Evolutionary conservation across 2,329 filamentous ascomycete genomes (phyloP), one percentile per base, ranked within the genome.

Genomic region (Domatiomyces globalis): DNA sequence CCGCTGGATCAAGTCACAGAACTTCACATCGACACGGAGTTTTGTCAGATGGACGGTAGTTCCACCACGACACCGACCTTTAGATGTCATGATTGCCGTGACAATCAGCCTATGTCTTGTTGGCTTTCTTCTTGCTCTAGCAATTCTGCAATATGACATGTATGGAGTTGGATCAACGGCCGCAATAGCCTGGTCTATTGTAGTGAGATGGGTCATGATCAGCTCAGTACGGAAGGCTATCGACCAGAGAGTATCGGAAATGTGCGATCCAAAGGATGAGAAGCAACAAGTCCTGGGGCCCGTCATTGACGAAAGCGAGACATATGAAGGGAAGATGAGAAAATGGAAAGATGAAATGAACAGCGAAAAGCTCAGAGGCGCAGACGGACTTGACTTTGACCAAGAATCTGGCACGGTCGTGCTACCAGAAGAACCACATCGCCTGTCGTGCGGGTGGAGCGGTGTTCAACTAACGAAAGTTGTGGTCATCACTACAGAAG

Each of bases 81-180:
- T 18, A 2, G 49, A 55, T 18, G 51, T 46, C 22, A 7, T 51
- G 19, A 33, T 51, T 4, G n/a, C 51, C 4, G 25, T 49, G n/a
- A 25, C 22, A 25, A 54, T 58, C 29, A 47, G 53, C 45, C 36
- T 58, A 17, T 29, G 50, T 10, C 27, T 54, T 8, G 54, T 54
- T 33, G 53, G 53, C 42, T 48, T 54, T 29, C 47, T 58, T 5
- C 20, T 58, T 8, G 53, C 50, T 5, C 18, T 53, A 45, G 54
- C 55, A 10, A 48, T 57, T 27, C 25, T 56, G 25, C 52, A 50
- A 17, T 36, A 42, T 15, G 56, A 58, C 22, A 57, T 55, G 56
- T 58, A 56, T 45, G 56, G 56, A 1, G 49, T 58, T 17, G 55
- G 55, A 29, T 57, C 55, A 42, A 50, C 55, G n/a, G 15, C 53